A percentile compares a stretch with the other conserved stretches of the same genome.
These are phyloP conservation scores for Pelargonium nanum DNA, from an alignment of 345 rosid species.

Conservation along the genomic window DNA sequence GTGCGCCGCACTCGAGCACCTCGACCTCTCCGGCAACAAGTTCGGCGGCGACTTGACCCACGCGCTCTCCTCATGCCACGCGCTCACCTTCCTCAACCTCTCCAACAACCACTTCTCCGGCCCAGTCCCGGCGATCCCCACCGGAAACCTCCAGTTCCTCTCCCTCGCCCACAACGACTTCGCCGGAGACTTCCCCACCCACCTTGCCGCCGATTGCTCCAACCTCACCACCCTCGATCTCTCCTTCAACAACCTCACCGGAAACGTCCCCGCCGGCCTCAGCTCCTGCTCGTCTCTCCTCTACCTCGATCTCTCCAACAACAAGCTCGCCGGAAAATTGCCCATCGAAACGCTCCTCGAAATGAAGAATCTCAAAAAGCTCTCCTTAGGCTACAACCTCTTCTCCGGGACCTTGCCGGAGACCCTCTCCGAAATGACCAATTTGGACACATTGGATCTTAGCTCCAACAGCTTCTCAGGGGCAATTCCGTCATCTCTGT, in stretches of 20 bases:
- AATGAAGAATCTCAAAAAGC: conserved; percentile 48
- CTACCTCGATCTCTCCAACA: conserved; percentile 44
- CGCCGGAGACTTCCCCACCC: conserved; percentile 56
- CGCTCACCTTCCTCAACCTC: conserved; percentile 52
- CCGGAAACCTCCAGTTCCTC: conserved; percentile 37
- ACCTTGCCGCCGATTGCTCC: conserved; percentile 52
- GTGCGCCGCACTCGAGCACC: conserved; percentile 53
- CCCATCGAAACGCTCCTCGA: conserved; percentile 47
- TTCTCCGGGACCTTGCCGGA: conserved; percentile 56
- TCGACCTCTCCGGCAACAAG: conserved; percentile 68
- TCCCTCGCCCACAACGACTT: conserved; percentile 45
- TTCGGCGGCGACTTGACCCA: conserved; percentile 50
- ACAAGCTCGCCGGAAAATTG: conserved; percentile 62
- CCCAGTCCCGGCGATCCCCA: conserved; percentile 46
- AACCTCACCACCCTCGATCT: conserved; percentile 67
- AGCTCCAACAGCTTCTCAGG: conserved; percentile 70
- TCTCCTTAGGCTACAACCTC: conserved; percentile 46
- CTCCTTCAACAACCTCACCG: conserved; percentile 59
- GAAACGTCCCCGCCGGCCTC: conserved; percentile 53
- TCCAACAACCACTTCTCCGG: conserved; percentile 62
- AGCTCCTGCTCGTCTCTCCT: conserved; percentile 50
- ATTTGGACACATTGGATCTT: conserved; percentile 57
- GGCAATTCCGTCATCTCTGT: conserved; percentile 42
- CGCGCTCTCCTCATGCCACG: conserved; percentile 42
- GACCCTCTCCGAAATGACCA: conserved; percentile 44